Evolutionary conservation across 129 eudicot species (phyloP).

Genomic region (Calendula officinalis): DNA sequence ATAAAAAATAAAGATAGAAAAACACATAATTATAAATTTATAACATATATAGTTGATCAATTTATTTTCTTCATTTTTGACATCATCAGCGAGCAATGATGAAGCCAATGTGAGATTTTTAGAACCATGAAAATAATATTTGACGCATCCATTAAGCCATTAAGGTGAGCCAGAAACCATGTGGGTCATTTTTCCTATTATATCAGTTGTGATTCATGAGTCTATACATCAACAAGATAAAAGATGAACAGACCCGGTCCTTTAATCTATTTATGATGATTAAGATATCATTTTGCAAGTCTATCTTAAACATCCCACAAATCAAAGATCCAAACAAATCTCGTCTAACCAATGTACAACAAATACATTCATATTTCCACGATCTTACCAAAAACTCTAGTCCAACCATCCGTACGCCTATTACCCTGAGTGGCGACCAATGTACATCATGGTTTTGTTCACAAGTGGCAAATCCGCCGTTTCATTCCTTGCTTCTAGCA

Average conservation of each 20-base stretch:
- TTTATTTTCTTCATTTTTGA: too few species aligned
- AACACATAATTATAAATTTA: too few species aligned
- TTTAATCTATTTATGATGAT: not conserved
- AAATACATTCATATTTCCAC: conserved; percentile 1
- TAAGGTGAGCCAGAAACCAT: not conserved
- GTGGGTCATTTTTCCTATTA: not conserved
- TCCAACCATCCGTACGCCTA: not conserved
- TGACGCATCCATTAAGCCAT: too few species aligned
- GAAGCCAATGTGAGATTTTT: too few species aligned
- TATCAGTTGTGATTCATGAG: not conserved
- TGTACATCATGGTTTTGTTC: conserved; percentile 62
- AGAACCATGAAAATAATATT: too few species aligned
- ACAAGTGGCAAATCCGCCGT: conserved; percentile 58
- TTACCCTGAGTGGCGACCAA: conserved; percentile 44
- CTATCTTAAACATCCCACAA: conserved; percentile 23
- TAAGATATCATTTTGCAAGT: not conserved
- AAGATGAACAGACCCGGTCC: not conserved
- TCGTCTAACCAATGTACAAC: conserved; percentile 18
- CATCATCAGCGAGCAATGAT: too few species aligned
- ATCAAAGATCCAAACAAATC: not conserved
- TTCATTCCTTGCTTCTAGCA: conserved; percentile 47
- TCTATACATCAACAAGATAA: not conserved
- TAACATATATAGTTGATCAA: too few species aligned
- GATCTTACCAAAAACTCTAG: conserved; percentile 22
- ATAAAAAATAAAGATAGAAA: too few species aligned